Conservation (phyloP, 129 eudicot genomes). For the Saposhnikovia divaricata region DNA sequence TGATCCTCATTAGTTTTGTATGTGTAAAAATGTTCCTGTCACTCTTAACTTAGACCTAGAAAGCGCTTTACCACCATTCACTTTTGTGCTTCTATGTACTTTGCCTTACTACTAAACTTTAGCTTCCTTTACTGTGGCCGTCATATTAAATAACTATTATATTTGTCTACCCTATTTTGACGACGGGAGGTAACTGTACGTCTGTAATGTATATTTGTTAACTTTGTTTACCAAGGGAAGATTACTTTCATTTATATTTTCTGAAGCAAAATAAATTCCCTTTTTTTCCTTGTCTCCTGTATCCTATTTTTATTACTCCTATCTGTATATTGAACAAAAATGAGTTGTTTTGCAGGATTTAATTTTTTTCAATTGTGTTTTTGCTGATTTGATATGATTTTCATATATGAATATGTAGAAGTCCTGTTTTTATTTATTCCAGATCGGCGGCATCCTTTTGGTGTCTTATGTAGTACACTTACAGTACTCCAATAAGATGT, state of each 20-base stretch:
- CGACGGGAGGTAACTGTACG: not conserved
- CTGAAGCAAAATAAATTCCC: not conserved
- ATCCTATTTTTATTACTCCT: not conserved
- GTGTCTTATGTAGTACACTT: not conserved
- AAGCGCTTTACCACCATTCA: not conserved
- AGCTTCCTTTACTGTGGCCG: not conserved
- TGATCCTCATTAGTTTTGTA: not conserved
- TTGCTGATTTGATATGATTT: not conserved
- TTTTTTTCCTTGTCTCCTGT: not conserved
- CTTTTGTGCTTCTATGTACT: not conserved
- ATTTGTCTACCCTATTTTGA: not conserved
- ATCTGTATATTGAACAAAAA: not conserved
- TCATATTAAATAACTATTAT: not conserved
- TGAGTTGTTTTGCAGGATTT: not conserved
- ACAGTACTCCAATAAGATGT: not conserved
- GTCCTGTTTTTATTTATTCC: not conserved
- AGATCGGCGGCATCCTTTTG: not conserved
- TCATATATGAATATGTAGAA: not conserved
- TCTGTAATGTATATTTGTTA: not conserved
- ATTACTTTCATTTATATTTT: not conserved
- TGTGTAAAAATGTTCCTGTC: not conserved
- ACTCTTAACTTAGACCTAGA: not conserved
- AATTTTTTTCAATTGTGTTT: not conserved
- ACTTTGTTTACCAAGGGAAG: not conserved
- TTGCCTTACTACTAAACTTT: not conserved